phyloP scores from a whole-genome alignment of 2,329 filamentous ascomycete species.

The Juglanconis sp. region DNA sequence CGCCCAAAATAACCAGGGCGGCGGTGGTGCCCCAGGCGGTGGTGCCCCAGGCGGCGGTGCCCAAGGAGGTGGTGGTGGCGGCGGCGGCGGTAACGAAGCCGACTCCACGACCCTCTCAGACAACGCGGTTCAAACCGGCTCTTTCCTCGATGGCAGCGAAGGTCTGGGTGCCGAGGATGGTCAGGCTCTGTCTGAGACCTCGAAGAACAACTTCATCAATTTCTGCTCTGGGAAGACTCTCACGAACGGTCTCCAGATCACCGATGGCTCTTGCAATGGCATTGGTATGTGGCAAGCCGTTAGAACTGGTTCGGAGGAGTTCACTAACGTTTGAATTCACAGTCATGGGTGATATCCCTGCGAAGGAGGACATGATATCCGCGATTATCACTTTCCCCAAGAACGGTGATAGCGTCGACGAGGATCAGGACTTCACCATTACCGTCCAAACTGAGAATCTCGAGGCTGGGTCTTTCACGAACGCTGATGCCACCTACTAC shows the following conservation, averaged over 20 bases:
- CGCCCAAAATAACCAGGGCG: slow-evolving; percentile 22
- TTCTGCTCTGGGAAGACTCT: slow-evolving; percentile 52
- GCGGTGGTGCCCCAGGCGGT: slow-evolving; percentile 4
- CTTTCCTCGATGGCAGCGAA: slow-evolving; percentile 31
- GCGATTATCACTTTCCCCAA: slow-evolving; percentile 51
- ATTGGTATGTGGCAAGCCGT: slow-evolving; percentile 43
- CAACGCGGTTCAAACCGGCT: slow-evolving; percentile 33
- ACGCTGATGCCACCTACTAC: slow-evolving; percentile 57
- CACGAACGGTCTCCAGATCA: slow-evolving; percentile 60
- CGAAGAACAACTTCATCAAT: slow-evolving; percentile 59
- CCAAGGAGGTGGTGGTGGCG: background rate
- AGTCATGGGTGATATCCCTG: slow-evolving; percentile 61
- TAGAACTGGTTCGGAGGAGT: background rate
- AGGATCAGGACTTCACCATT: slow-evolving; percentile 50
- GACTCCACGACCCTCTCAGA: slow-evolving; percentile 24
- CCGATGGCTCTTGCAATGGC: slow-evolving; percentile 61
- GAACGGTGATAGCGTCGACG: slow-evolving; percentile 45
- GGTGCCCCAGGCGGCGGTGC: too few relatives aligned
- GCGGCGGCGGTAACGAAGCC: slow-evolving; percentile 17
- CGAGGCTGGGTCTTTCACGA: slow-evolving; percentile 56
- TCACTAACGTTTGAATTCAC: slow-evolving; percentile 19
- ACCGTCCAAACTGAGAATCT: slow-evolving; percentile 51
- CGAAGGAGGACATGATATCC: slow-evolving; percentile 54
- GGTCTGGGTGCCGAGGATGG: slow-evolving; percentile 24
- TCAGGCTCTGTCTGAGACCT: slow-evolving; percentile 10